Percentiles rank a stretch among this genome's conserved stretches.
phyloP scores from a whole-genome alignment of 2,329 filamentous ascomycete species.

The Aureobasidium sp. region DNA sequence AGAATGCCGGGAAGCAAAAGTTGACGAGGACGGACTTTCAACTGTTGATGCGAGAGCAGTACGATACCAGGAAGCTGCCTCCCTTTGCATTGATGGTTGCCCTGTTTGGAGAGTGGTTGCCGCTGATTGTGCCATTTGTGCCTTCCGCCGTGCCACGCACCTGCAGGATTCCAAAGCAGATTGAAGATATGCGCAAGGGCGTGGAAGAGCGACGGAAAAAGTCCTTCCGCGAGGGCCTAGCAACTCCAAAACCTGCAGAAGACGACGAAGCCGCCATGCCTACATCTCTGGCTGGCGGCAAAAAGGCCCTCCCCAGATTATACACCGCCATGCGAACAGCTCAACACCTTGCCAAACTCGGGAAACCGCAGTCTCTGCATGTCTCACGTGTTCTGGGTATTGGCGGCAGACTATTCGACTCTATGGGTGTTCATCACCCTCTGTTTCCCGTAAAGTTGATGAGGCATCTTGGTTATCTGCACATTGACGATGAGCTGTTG shows the following conservation, averaged over 20 bases:
- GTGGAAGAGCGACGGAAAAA: conserved; percentile 25
- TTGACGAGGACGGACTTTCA: conserved; percentile 64
- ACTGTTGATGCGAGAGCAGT: conserved; percentile 57
- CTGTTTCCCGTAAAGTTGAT: conserved; percentile 51
- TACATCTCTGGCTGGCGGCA: conserved; percentile 37
- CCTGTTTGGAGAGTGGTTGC: conserved; percentile 79
- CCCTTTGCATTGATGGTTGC: conserved; percentile 69
- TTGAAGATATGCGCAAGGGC: conserved; percentile 51
- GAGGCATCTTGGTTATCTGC: conserved; percentile 54
- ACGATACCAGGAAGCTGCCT: conserved; percentile 72
- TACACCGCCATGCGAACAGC: neutral
- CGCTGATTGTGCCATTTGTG: conserved; percentile 66
- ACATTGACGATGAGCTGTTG: conserved; percentile 65
- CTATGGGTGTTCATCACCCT: conserved; percentile 42
- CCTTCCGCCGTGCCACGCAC: conserved; percentile 68
- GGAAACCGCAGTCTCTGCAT: conserved; percentile 34
- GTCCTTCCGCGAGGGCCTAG: conserved; percentile 3
- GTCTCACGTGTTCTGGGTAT: conserved; percentile 35
- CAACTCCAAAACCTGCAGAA: neutral
- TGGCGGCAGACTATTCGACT: conserved; percentile 33
- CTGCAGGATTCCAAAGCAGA: conserved; percentile 74
- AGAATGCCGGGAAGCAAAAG: conserved; percentile 2
- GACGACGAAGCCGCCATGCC: conserved; percentile 46
- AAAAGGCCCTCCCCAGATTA: neutral
- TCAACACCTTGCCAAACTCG: neutral